Base-by-base conservation (phyloP, 768 basidiomycete genomes). In the Kwoniella europaea region DNA sequence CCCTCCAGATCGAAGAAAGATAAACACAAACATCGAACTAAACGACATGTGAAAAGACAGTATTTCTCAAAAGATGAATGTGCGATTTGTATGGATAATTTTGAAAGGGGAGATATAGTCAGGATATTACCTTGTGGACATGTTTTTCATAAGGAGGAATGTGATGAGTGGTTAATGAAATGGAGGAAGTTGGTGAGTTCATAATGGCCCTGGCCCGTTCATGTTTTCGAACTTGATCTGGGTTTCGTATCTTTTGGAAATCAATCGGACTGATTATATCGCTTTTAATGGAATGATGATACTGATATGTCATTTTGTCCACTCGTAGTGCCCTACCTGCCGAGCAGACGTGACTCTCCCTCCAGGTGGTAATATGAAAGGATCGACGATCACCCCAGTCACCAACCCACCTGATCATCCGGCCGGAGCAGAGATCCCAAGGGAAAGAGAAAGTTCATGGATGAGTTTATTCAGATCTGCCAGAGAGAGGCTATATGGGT, bases 121-220 rank as follows among this genome's bases (percentile, higher is more conserved):
- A 89, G 95, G 75, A 92, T 95, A 63, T 82, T 98, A 52, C 96
- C 96, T 1, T 98, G 96, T 79, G 91, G 92, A 58, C 96, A 98
- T 82, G 90, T 98, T 65, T 98, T 97, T 85, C 96, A 98, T 84
- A 88, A 92, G 60, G 83, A 90, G 44, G 96, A 98, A 82, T 89
- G 97, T 50, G 93, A 94, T 81, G 88, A 91, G 73, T 98, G 96
- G 96, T 85, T 98, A 70, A 90, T 95, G 67, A 89, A 91, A 71
- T 89, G 92, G 83, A 93, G 94, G 86, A 97, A 97, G 86, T 84
- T 96, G 83, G 94, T 95, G 79, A 79, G 91, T 64, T 13, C 35
- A 35, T 35, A 6, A 7, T 35, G 35, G 35, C 35, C 35, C 35
- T 35, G 35, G 35, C 35, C 35, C 35, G 35, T 35, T 35, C 35